Base-by-base conservation (phyloP, 2,329 filamentous ascomycete species). In the Ophiostoma angusticollis region DNA sequence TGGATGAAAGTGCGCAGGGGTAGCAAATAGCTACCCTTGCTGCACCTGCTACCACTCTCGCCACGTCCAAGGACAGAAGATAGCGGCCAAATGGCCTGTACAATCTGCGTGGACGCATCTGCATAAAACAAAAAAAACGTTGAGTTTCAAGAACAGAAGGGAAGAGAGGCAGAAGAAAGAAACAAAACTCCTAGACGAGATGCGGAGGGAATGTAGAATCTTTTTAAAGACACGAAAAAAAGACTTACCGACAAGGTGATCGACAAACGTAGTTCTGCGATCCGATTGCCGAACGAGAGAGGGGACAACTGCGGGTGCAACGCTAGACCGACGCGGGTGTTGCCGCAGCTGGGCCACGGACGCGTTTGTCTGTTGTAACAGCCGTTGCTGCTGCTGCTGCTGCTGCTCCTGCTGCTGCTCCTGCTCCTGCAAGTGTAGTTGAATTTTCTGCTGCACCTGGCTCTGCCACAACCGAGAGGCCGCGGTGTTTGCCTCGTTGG, bases 31-130 rank as follows among this genome's bases (percentile, higher is more conserved):
- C 46, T 48, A n/a, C 41, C 31, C 21, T 40, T 48, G 40, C 34
- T 34, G 12, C 18, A 19, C 33, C 29, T 16, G 40, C 18, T 35
- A 24, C 31, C 18, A 39, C 41, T 30, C 72, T 89, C 83, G 51
- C 70, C 78, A 52, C 79, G 78, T 58, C 82, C 83, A 42, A 81
- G 73, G 25, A 80, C 76, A 43, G 84, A 87, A 39, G 89, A 93
- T 31, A 89, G 70, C 32, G 91, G 87, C 91, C 91, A 98, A 54
- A 98, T 94, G 39, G 83, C 84, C 66, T 95, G 86, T 35, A 98
- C 87, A 59, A 96, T 93, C 61, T 94, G 85, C 39, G 91, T 91
- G 38, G 91, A 91, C 52, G 89, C 93, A 75, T 95, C 89, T 95
- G 71, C 39, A 56, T 50, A 53, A 45, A 46, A 40, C 35, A 41